phyloP scores from a whole-genome alignment of 345 rosid genomes.

The Trapa bicornis region DNA sequence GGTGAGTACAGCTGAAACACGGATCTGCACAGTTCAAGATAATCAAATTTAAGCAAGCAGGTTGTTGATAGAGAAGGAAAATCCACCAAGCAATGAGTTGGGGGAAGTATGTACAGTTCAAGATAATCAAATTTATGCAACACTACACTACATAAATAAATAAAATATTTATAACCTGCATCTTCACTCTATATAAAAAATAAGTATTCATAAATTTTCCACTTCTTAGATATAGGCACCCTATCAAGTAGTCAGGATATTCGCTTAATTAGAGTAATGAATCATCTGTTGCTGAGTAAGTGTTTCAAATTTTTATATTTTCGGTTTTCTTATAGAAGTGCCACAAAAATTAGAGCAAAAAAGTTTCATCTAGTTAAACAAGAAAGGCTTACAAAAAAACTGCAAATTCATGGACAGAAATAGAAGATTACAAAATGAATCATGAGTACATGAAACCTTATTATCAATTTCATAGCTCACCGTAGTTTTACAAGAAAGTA shows the following conservation, averaged over 20 bases:
- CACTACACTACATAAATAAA: background rate
- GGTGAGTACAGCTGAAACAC: constrained; percentile 97
- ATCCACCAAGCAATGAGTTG: background rate
- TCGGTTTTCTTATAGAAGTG: background rate
- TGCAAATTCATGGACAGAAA: background rate
- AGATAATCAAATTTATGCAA: background rate
- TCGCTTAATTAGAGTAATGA: background rate
- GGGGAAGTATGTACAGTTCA: background rate
- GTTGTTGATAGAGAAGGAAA: background rate
- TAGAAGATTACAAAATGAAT: background rate
- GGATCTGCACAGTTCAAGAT: constrained; percentile 47
- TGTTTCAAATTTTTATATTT: background rate
- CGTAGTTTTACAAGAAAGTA: background rate
- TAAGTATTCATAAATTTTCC: background rate
- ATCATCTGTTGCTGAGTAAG: background rate
- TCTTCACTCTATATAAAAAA: background rate
- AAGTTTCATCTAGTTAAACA: background rate
- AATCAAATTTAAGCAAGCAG: background rate
- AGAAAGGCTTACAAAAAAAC: background rate
- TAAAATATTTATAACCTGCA: background rate
- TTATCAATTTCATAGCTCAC: background rate
- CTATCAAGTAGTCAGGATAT: background rate
- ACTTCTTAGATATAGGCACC: background rate
- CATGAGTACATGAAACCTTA: background rate
- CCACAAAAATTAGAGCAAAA: background rate